A percentile compares a stretch with the other conserved stretches of the same genome.
These are phyloP conservation scores for Trametes gibbosa DNA, from an alignment of 768 basidiomycete species.

Conservation along the genomic window DNA sequence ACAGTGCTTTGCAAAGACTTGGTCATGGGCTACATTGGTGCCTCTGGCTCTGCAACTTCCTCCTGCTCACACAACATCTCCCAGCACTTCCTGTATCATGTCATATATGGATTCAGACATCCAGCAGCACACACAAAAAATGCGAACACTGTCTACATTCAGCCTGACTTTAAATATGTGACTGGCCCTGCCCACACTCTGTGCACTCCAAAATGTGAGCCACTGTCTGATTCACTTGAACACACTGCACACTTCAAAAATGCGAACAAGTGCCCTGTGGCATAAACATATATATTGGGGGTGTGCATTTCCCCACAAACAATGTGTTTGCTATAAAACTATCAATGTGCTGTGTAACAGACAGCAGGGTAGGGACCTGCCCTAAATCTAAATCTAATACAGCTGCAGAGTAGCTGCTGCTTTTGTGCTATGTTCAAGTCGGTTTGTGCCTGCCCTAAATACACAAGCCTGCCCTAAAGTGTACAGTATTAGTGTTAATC, in stretches of 20 bases:
- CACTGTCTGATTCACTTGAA: too few species aligned
- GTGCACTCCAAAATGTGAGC: too few species aligned
- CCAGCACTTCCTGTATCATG: not conserved
- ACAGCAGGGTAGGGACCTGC: not conserved
- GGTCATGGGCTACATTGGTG: too few species aligned
- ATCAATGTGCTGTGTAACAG: too few species aligned
- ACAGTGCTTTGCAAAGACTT: not conserved
- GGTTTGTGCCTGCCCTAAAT: constrained; percentile 1
- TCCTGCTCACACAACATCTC: too few species aligned
- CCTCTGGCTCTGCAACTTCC: too few species aligned
- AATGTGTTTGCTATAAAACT: too few species aligned
- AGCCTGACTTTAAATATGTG: not conserved
- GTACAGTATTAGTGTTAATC: not conserved
- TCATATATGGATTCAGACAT: not conserved
- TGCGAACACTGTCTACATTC: constrained; percentile 16
- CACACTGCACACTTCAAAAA: too few species aligned
- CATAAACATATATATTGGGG: too few species aligned
- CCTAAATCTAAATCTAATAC: not conserved
- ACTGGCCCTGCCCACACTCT: not conserved
- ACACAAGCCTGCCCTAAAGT: not conserved
- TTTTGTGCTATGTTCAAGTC: not conserved
- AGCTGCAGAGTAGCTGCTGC: not conserved
- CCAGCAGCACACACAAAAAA: not conserved
- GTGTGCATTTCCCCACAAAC: too few species aligned
- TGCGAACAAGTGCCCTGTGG: too few species aligned